These are phyloP conservation scores for Amaranthus hypochondriacus DNA, from an alignment of 148 eudicot genomes.

Conservation along the genomic window DNA sequence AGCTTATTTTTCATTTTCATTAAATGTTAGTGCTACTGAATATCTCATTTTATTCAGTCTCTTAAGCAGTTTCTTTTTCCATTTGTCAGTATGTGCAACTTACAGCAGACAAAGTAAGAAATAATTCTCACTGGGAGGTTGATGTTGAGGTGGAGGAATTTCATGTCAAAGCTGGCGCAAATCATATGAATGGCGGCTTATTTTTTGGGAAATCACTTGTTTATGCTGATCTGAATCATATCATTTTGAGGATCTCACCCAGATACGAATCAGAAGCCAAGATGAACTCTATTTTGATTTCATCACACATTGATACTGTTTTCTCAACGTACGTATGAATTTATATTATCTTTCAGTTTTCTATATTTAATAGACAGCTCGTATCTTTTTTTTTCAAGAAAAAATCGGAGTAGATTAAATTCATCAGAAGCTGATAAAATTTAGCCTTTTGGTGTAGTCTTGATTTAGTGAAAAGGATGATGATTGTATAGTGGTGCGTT, in stretches of 20 bases:
- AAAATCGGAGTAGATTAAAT: background rate
- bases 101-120: constrained; percentile 59
- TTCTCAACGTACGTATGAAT: constrained; percentile 57
- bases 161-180: constrained; percentile 73
- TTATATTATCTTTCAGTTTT: background rate
- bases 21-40: background rate
- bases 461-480: too few species aligned
- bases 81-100: constrained; percentile 62
- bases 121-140: constrained; percentile 85
- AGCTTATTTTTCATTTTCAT: background rate
- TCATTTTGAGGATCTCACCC: constrained; percentile 69
- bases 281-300: constrained; percentile 74
- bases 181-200: constrained; percentile 62
- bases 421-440: background rate
- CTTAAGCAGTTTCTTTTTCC: constrained; percentile 8
- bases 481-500: too few species aligned
- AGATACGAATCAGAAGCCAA: constrained; percentile 67
- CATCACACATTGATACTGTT: constrained; percentile 91
- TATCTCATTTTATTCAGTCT: background rate
- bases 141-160: constrained; percentile 84
- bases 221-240: constrained; percentile 83
- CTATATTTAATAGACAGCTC: background rate
- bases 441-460: background rate
- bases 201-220: constrained; percentile 71
- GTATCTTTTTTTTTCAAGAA: background rate